A percentile compares a stretch with the other conserved stretches of the same genome.
Conservation (phyloP, 177 flowering plant species). For the Tripterygium wilfordii region DNA sequence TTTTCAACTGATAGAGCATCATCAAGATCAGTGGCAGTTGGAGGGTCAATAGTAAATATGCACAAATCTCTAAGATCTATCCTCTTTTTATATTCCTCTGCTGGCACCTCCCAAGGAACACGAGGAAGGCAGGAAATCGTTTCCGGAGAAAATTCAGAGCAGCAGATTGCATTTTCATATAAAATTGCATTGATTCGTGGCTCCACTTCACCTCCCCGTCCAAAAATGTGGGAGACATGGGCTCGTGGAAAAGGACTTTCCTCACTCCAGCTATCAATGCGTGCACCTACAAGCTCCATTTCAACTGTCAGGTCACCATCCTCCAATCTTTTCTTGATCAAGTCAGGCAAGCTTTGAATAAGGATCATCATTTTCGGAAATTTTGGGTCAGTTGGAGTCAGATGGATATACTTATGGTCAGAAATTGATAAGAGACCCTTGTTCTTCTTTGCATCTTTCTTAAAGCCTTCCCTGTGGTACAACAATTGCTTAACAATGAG, state of each 20-base stretch:
- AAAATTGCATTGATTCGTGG: constrained; percentile 73
- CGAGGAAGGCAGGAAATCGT: constrained; percentile 68
- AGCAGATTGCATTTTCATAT: constrained; percentile 57
- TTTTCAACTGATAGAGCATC: constrained; percentile 85
- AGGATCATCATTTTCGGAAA: constrained; percentile 70
- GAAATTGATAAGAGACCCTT: constrained; percentile 14
- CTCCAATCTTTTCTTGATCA: constrained; percentile 56
- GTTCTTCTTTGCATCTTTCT: constrained; percentile 30
- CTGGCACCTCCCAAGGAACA: constrained; percentile 66
- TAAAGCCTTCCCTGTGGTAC: constrained; percentile 24
- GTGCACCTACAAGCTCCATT: constrained; percentile 71
- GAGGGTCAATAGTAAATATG: constrained; percentile 83
- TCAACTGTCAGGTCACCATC: constrained; percentile 54
- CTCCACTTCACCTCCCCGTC: constrained; percentile 70
- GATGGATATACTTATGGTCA: constrained; percentile 38
- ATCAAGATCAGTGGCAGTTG: constrained; percentile 83
- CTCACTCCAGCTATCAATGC: constrained; percentile 65
- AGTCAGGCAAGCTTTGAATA: constrained; percentile 45
- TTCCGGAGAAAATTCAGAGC: constrained; percentile 62
- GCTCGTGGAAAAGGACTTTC: constrained; percentile 61
- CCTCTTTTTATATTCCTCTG: constrained; percentile 51
- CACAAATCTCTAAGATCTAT: constrained; percentile 74
- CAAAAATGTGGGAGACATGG: constrained; percentile 47
- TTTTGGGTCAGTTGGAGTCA: constrained; percentile 64
- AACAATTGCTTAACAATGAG: constrained; percentile 58